Evolutionary conservation across 345 rosid genomes (phyloP), one percentile per base, ranked within the genome.

Genomic region (Mangifera indica): DNA sequence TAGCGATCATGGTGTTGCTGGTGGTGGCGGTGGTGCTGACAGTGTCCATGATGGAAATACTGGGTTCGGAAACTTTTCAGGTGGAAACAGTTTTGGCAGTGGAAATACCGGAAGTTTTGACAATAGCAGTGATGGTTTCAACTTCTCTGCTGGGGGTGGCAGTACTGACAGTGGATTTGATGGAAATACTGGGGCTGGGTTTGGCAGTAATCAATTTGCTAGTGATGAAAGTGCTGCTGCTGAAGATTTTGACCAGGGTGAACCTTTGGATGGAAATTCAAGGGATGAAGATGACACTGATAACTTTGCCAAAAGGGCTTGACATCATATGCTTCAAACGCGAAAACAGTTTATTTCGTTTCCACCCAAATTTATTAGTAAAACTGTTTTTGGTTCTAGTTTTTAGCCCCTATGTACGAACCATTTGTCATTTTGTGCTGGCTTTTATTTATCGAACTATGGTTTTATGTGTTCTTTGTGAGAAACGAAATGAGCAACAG

Each of bases 281-380:
- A 29, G 32, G 32, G 32, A 29, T 29, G 32, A 29, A 29, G 32
- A 29, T 29, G 78, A 78, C 58, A 37, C 70, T 26, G 83, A 26
- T 24, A 84, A 88, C 78, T 76, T 82, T 51, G 91, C 96, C 59
- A 91, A 93, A 79, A 87, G 94, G 70, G 94, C 89, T 48, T 91
- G 87, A 91, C 56, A 69, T 48, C 0, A 13, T 51, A 57, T 37
- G 60, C 44, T 66, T 57, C 5, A 17, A 34, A 54, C 9, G 13
- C 17, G 8, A 24, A 69, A 40, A 12, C 34, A 21, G 45, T 37
- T 62, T 37, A 49, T 25, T 18, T 15, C 9, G 32, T 65, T 49
- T 66, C 64, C 65, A n/a, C 49, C n/a, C 57, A 7, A 11, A n/a
- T 29, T 3, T 29, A 29, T 29, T 29, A 57, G 1, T 65, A 37